Evolutionary conservation across 139 green algal species (phyloP), one percentile per base, ranked within the genome.

Genomic region (Tetratostichococcus sp.): DNA sequence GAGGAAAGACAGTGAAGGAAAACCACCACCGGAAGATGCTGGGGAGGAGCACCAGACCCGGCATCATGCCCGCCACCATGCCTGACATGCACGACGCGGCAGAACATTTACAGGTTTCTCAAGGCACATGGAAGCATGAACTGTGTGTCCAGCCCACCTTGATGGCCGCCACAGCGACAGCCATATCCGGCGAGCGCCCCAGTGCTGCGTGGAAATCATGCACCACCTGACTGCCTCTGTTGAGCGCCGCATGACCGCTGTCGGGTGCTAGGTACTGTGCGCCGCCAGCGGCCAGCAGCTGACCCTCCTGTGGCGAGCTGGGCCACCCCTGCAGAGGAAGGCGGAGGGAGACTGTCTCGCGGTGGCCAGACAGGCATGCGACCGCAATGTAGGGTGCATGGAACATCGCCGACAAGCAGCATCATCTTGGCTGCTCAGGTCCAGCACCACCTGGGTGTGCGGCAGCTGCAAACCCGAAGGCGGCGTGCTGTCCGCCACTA

Each of bases 91-190:
- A n/a, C n/a, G n/a, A n/a, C n/a, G n/a, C n/a, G n/a, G n/a, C n/a
- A n/a, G n/a, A n/a, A n/a, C n/a, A n/a, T n/a, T n/a, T n/a, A n/a
- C n/a, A n/a, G n/a, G n/a, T n/a, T n/a, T n/a, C n/a, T n/a, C n/a
- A n/a, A n/a, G n/a, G n/a, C n/a, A n/a, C n/a, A n/a, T n/a, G n/a
- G n/a, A n/a, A n/a, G n/a, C n/a, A n/a, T n/a, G n/a, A n/a, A n/a
- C n/a, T n/a, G n/a, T n/a, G n/a, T n/a, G n/a, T 11, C 39, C 39
- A 50, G 39, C 39, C 11, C 73, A 77, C 80, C 72, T 88, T 88
- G 78, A 97, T 96, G 35, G 90, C 92, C 0, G 91, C 92, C 26
- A 97, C 93, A 2, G 93, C 93, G 23, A 96, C 90, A 4, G 93
- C 91, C 77, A 93, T 86, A 72, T 97, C 92, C 1, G 77, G 75